Conservation (phyloP, 805 yeast genomes). For the Wickerhamomyces queroliae region DNA sequence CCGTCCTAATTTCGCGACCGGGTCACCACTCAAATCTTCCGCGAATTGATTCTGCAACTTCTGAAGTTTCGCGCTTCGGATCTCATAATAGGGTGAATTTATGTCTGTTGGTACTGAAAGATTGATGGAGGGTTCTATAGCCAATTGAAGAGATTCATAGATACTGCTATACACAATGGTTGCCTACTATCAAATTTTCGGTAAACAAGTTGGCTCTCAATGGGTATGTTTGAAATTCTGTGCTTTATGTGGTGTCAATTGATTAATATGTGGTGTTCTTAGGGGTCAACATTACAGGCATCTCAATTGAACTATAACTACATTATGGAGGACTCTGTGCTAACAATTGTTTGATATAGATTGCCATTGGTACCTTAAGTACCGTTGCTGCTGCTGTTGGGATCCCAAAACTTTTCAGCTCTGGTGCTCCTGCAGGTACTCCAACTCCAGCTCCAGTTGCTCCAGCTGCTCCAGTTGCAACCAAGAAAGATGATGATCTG, state of each 20-base stretch:
- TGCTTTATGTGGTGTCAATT: neutral
- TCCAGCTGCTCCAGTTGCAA: slow-evolving; percentile 18
- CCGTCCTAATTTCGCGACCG: neutral
- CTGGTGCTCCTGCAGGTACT: too few relatives aligned
- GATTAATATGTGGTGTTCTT: neutral
- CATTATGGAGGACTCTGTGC: neutral
- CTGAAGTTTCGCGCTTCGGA: too few relatives aligned
- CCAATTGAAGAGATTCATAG: neutral
- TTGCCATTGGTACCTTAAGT: slow-evolving; percentile 25
- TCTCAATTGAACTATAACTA: neutral
- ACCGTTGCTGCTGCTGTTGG: slow-evolving; percentile 27
- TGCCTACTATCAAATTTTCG: slow-evolving; percentile 22
- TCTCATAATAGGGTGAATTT: slow-evolving; percentile 1
- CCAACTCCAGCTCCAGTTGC: slow-evolving; percentile 20
- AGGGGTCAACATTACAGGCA: neutral
- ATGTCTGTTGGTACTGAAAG: neutral
- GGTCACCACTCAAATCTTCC: neutral
- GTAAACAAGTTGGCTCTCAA: slow-evolving; percentile 24
- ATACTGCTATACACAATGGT: slow-evolving; percentile 15
- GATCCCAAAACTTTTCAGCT: too few relatives aligned
- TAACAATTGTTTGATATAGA: slow-evolving; percentile 19
- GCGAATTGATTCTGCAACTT: neutral
- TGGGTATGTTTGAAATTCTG: slow-evolving; percentile 17
- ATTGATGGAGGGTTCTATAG: neutral
- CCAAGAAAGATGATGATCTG: slow-evolving; percentile 20